Percentiles rank a stretch among this genome's conserved stretches.
Conservation (phyloP, 306 rosid genomes). For the Cucurbita pepo region DNA sequence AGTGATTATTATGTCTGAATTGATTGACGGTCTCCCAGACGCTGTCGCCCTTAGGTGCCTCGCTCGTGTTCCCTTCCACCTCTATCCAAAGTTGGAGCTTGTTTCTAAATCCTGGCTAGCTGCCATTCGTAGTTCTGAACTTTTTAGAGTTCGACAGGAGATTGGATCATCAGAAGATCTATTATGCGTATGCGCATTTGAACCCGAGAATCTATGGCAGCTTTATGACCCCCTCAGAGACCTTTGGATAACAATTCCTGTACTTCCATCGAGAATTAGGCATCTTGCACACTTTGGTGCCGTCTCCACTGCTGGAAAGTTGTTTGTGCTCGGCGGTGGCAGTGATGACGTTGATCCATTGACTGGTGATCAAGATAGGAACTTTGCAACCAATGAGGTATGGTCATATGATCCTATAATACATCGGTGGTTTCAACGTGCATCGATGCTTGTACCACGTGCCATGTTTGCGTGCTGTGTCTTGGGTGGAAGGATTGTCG, state of each 20-base stretch:
- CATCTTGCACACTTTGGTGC: constrained; percentile 88
- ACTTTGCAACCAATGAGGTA: constrained; percentile 87
- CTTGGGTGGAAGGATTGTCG: constrained; percentile 78
- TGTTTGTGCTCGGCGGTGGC: constrained; percentile 93
- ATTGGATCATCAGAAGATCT: constrained; percentile 69
- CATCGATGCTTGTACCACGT: constrained; percentile 88
- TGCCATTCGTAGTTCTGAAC: constrained; percentile 65
- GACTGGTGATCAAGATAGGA: constrained; percentile 95
- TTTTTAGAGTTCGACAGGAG: constrained; percentile 68
- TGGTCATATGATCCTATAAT: constrained; percentile 90
- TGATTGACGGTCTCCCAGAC: constrained; percentile 94
- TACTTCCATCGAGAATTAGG: constrained; percentile 76
- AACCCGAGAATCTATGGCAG: constrained; percentile 96
- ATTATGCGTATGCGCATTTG: constrained; percentile 77
- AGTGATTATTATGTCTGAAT: constrained; percentile 61
- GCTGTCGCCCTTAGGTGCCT: constrained; percentile 85
- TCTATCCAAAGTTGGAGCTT: constrained; percentile 66
- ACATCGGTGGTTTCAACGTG: constrained; percentile 58
- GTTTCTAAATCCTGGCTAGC: constrained; percentile 85
- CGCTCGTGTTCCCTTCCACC: constrained; percentile 84
- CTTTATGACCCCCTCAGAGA: constrained; percentile 72
- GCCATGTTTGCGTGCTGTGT: constrained; percentile 95
- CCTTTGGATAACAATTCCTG: constrained; percentile 89
- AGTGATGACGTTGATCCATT: constrained; percentile 89
- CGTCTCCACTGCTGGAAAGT: constrained; percentile 70